Conservation (phyloP, 306 rosid species). For the Glycyrrhiza uralensis region DNA sequence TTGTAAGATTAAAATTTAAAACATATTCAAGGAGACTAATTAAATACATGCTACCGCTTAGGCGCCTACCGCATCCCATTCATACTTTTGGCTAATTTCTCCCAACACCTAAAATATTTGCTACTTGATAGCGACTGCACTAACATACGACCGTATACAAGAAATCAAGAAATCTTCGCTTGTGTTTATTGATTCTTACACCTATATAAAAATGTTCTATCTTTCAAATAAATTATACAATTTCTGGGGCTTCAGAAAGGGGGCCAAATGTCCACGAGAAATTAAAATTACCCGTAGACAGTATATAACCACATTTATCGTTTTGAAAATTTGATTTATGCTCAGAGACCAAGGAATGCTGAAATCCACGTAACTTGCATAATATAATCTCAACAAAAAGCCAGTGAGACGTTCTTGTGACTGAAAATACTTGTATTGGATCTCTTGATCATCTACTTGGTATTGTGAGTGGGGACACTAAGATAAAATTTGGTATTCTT, state of each 20-base stretch:
- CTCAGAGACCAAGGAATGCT: not conserved
- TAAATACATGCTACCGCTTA: too few relatives aligned
- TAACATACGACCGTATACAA: not conserved
- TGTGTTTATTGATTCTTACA: conserved; percentile 7
- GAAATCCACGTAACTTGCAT: not conserved
- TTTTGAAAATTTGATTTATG: not conserved
- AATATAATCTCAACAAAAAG: not conserved
- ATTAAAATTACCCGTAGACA: not conserved
- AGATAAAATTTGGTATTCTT: conserved; percentile 87
- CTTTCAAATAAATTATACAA: conserved; percentile 13
- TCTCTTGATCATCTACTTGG: conserved; percentile 34
- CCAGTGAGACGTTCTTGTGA: conserved; percentile 13
- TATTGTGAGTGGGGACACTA: conserved; percentile 89
- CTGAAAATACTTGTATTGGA: conserved; percentile 2
- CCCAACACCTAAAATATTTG: too few relatives aligned
- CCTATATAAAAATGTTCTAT: not conserved
- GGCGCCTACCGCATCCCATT: too few relatives aligned
- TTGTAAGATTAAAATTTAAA: too few relatives aligned
- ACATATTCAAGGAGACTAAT: too few relatives aligned
- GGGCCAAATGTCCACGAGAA: not conserved
- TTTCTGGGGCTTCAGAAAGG: not conserved
- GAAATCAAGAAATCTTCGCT: not conserved
- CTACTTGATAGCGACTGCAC: too few relatives aligned
- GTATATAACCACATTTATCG: not conserved
- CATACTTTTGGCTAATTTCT: too few relatives aligned